These are phyloP conservation scores for Macrophomina pseudophaseolina DNA, from an alignment of 2,329 filamentous ascomycete genomes.

Conservation along the genomic window DNA sequence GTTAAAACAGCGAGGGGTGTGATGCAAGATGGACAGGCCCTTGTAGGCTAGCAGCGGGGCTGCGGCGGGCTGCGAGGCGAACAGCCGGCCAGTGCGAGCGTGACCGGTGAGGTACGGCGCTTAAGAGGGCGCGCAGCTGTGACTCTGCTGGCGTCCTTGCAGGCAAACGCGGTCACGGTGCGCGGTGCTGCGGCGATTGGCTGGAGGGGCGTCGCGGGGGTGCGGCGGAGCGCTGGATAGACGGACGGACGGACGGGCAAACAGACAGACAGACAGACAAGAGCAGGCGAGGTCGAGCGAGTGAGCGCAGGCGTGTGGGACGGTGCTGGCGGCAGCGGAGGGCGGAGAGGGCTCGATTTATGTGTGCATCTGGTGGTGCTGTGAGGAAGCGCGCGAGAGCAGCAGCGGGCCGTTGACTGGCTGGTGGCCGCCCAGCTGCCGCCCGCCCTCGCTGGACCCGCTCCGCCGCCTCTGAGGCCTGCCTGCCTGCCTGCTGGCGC, in stretches of 20 bases:
- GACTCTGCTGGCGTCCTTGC: slow-evolving; percentile 18
- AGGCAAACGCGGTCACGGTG: not conserved
- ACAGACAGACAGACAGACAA: not conserved
- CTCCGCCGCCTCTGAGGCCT: not conserved
- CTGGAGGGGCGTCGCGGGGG: not conserved
- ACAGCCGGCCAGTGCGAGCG: slow-evolving; percentile 26
- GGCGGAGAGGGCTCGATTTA: not conserved
- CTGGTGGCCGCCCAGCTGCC: not conserved
- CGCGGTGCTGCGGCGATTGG: not conserved
- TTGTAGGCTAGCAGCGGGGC: slow-evolving; percentile 20
- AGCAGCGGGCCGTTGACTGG: not conserved
- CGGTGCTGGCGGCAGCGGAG: not conserved
- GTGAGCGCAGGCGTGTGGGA: not conserved
- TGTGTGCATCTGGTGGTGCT: not conserved
- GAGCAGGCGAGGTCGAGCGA: not conserved
- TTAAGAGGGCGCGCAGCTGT: slow-evolving; percentile 14
- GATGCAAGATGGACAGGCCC: slow-evolving; percentile 36
- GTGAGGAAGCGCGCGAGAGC: slow-evolving; percentile 12
- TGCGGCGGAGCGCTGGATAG: not conserved
- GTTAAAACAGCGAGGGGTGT: slow-evolving; percentile 30
- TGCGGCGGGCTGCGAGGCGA: slow-evolving; percentile 5
- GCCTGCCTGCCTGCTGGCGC: not conserved
- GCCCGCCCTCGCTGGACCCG: not conserved
- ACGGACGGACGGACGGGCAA: not conserved
- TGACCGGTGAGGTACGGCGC: slow-evolving; percentile 33